Conservation (phyloP, 2,329 filamentous ascomycete species). For the Sarocladium brachiariae region DNA sequence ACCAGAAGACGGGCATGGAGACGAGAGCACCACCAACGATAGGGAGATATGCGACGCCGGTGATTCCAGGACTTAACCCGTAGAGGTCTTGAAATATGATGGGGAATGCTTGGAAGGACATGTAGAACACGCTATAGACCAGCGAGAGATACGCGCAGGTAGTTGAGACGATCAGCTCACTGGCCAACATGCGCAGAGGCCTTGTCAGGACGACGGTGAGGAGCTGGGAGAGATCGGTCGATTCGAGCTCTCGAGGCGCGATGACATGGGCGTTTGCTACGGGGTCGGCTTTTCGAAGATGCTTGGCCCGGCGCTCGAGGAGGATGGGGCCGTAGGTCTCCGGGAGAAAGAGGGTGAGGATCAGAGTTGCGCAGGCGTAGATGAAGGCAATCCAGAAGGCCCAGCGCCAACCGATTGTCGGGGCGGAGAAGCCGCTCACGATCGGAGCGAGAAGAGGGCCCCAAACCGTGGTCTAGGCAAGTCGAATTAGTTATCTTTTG, state of each 20-base stretch:
- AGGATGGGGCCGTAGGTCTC: conserved; percentile 57
- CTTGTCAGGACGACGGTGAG: conserved; percentile 63
- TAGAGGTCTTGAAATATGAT: conserved; percentile 62
- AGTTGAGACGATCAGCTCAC: conserved; percentile 66
- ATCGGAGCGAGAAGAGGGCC: conserved; percentile 62
- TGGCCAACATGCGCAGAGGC: conserved; percentile 64
- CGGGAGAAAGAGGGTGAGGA: conserved; percentile 55
- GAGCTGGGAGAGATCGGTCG: conserved; percentile 49
- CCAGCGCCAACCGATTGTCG: conserved; percentile 60
- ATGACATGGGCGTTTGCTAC: conserved; percentile 33
- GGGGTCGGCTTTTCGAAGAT: conserved; percentile 49
- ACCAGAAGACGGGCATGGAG: conserved; percentile 54
- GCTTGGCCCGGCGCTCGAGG: conserved; percentile 47
- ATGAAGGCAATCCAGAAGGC: conserved; percentile 65
- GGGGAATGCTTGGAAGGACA: conserved; percentile 71
- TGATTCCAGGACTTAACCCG: conserved; percentile 53
- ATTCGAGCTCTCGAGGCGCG: conserved; percentile 58
- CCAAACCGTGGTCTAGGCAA: conserved; percentile 48
- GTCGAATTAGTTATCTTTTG: too few species aligned
- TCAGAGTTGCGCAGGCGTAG: conserved; percentile 54
- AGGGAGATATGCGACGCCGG: conserved; percentile 62
- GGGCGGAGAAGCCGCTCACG: conserved; percentile 54
- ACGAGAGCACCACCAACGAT: conserved; percentile 58
- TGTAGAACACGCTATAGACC: conserved; percentile 59
- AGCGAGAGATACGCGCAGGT: conserved; percentile 65